Evolutionary conservation across 2,329 filamentous ascomycete genomes (phyloP), one percentile per base, ranked within the genome.

Genomic region (Scytalidium lignicola): DNA sequence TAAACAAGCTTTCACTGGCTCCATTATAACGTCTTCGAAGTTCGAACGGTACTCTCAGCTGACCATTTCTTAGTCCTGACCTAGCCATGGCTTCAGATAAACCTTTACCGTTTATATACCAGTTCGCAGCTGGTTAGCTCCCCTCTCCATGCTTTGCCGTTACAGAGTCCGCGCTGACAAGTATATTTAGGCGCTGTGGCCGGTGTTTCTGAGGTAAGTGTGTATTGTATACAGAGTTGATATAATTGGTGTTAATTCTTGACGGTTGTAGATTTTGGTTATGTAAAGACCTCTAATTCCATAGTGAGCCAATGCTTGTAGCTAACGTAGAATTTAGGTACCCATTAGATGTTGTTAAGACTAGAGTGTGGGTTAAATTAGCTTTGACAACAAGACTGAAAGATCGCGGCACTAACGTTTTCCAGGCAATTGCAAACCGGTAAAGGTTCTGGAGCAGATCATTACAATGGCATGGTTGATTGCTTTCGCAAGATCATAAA

Each of bases 281-380:
- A 95, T 95, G 88, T 92, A 74, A 65, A 80, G 70, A 20, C 42
- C 47, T 52, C 51, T 51, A 20, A 32, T 45, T 28, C 12, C 29
- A 44, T 8, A 26, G 10, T 26, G 23, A 26, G 23, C 19, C 12
- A 45, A 47, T 50, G 51, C 37, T 41, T 53, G 44, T 37, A 17
- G 32, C n/a, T 37, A 37, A 37, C 15, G 49, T 48, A 20, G 37
- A 52, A 12, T 13, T 59, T 67, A 96, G 91, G 93, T 99, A 99
- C 76, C 93, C 93, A 60, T 79, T 99, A 69, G 93, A 99, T 70
- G 93, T 99, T 51, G 90, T 97, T 70, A 97, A 97, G 81, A 97
- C 93, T 57, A 80, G 92, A 85, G 87, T 95, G 88, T 93, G 81
- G 79, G 85, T 69, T 56, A n/a, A 13, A 9, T 37, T 5, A 13